A percentile compares a stretch with the other conserved stretches of the same genome.
phyloP scores from a whole-genome alignment of 2,329 filamentous ascomycete genomes.

The Colletotrichum gloeosporioides region DNA sequence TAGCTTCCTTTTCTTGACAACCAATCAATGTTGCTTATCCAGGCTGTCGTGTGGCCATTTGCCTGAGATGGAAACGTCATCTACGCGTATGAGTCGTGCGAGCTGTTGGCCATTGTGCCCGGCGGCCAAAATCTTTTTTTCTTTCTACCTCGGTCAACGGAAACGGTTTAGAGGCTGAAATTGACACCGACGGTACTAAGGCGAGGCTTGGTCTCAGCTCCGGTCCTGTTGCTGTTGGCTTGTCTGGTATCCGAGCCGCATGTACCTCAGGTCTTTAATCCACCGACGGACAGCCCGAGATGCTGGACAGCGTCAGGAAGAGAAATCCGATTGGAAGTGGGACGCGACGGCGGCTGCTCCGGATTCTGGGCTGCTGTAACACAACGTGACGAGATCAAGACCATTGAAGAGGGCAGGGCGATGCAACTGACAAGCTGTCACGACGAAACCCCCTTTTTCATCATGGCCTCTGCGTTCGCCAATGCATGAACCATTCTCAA shows the following conservation, averaged over 20 bases:
- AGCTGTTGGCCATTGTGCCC: neutral
- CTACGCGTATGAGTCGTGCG: constrained; percentile 1
- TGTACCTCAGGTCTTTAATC: neutral
- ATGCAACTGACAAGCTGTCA: neutral
- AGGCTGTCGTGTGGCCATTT: constrained; percentile 12
- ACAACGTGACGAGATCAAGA: neutral
- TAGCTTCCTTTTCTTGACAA: neutral
- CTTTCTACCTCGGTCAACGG: neutral
- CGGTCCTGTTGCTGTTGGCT: neutral
- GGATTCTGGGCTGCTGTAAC: neutral
- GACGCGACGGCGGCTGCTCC: constrained; percentile 3
- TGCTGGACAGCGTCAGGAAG: neutral
- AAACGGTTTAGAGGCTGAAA: neutral
- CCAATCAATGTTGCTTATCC: neutral
- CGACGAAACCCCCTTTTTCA: neutral
- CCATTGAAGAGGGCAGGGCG: neutral
- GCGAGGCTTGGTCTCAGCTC: neutral
- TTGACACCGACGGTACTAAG: neutral
- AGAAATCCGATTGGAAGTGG: neutral
- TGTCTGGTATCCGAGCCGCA: neutral
- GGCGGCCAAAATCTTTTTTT: neutral
- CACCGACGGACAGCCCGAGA: constrained; percentile 6
- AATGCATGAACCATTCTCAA: neutral
- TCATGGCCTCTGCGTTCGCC: neutral
- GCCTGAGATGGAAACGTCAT: constrained; percentile 13